A percentile compares a stretch with the other conserved stretches of the same genome.
phyloP scores from a whole-genome alignment of 306 rosid species.

The Citrullus mucosospermus region DNA sequence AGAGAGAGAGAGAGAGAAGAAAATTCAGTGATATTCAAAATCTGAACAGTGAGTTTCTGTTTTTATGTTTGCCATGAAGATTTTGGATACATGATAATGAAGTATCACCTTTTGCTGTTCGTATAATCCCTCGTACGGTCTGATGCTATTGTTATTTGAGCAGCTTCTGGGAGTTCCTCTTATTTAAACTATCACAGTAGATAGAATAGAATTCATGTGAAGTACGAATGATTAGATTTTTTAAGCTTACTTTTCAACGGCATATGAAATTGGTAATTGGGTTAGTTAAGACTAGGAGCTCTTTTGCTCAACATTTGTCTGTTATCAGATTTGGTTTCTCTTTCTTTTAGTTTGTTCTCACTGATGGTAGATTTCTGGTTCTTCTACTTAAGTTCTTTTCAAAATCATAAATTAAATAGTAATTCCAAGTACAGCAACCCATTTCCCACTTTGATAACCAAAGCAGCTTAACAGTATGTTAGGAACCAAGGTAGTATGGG shows the following conservation, averaged over 20 bases:
- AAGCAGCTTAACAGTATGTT: neutral
- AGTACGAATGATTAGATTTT: neutral
- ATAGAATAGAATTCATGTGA: neutral
- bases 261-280: neutral
- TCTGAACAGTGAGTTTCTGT: neutral
- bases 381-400: neutral
- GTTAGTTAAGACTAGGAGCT: neutral
- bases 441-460: neutral
- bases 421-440: neutral
- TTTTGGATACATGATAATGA: neutral
- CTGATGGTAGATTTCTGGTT: neutral
- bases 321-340: neutral
- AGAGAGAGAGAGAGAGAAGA: too few species aligned
- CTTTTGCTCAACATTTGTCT: neutral
- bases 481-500: too few species aligned
- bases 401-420: neutral
- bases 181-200: neutral
- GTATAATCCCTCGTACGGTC: neutral
- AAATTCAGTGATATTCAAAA: too few species aligned
- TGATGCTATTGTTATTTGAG: neutral
- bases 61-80: neutral
- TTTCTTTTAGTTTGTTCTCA: neutral
- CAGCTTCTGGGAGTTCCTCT: neutral
- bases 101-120: neutral
- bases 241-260: neutral